Evolutionary conservation across 192 early-diverging fungal species (phyloP).

Genomic region (Gonapodya prolifera): DNA sequence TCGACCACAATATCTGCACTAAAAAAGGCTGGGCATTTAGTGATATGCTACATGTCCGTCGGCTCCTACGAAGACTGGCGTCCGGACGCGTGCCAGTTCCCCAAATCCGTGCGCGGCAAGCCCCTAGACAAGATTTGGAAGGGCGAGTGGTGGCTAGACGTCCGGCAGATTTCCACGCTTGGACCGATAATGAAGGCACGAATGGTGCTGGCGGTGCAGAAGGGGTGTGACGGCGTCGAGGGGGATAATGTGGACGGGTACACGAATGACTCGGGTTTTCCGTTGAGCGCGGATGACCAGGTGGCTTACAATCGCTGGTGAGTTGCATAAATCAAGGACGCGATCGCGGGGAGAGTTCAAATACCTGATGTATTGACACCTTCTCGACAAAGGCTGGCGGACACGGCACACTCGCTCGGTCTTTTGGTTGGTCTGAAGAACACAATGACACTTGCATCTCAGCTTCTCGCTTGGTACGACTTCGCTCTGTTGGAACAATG

Average conservation of each 20-base stretch:
- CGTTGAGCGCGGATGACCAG: neutral
- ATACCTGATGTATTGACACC: too few species aligned
- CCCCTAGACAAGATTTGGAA: neutral
- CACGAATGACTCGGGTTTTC: neutral
- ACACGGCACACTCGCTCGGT: neutral
- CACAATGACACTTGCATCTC: neutral
- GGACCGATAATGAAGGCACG: neutral
- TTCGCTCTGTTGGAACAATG: neutral
- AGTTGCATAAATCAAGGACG: too few species aligned
- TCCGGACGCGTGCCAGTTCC: neutral
- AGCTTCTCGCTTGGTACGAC: neutral
- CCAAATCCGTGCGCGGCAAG: neutral
- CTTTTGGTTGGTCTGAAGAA: neutral
- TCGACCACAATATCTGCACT: neutral
- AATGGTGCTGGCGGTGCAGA: neutral
- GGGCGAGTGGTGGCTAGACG: conserved; percentile 3
- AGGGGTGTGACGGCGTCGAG: conserved; percentile 3
- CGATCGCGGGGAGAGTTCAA: too few species aligned
- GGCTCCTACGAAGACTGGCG: conserved; percentile 6
- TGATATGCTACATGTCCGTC: conserved; percentile 1
- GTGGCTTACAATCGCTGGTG: conserved; percentile 4
- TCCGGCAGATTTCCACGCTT: neutral
- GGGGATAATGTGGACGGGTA: neutral
- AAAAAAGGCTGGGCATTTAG: neutral
- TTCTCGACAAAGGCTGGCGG: neutral